Percentiles rank a stretch among this genome's conserved stretches.
These are phyloP conservation scores for Balamuthia mandrillaris DNA, from an alignment of 208 protist species.

Conservation along the genomic window DNA sequence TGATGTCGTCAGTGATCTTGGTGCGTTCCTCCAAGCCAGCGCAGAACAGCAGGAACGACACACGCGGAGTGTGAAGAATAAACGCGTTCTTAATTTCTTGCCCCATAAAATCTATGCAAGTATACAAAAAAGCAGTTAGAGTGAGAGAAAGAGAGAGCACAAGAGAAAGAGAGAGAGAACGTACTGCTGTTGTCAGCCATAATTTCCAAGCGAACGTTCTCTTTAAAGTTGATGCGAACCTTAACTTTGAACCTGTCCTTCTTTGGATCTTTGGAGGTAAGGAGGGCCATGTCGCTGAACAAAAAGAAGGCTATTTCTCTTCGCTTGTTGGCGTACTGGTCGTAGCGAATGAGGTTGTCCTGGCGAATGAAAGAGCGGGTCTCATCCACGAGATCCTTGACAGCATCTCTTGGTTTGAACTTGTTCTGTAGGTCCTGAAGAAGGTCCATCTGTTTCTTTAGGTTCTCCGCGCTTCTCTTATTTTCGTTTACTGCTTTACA, in stretches of 20 bases:
- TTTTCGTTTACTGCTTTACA: slow-evolving; percentile 11
- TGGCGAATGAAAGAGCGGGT: background rate
- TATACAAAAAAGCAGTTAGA: background rate
- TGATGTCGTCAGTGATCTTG: background rate
- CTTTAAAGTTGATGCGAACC: background rate
- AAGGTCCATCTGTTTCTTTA: slow-evolving; percentile 30
- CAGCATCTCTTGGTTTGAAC: slow-evolving; percentile 14
- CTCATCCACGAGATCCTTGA: slow-evolving; percentile 3
- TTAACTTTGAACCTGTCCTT: background rate
- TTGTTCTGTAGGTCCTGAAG: background rate
- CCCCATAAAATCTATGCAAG: background rate
- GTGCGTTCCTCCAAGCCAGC: background rate
- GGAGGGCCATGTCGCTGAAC: background rate
- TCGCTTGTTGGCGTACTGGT: slow-evolving; percentile 2
- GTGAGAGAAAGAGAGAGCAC: background rate
- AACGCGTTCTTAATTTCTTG: slow-evolving; percentile 26
- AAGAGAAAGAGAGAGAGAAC: background rate
- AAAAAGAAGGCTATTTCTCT: background rate
- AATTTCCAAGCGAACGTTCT: background rate
- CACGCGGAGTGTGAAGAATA: background rate
- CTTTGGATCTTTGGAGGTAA: background rate
- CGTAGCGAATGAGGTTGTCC: background rate
- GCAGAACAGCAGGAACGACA: slow-evolving; percentile 25
- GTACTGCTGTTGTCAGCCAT: slow-evolving; percentile 11
- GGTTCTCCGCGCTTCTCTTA: slow-evolving; percentile 8